Base-by-base conservation (phyloP, 164 flowering plant species). In the Vitis rotundifolia region DNA sequence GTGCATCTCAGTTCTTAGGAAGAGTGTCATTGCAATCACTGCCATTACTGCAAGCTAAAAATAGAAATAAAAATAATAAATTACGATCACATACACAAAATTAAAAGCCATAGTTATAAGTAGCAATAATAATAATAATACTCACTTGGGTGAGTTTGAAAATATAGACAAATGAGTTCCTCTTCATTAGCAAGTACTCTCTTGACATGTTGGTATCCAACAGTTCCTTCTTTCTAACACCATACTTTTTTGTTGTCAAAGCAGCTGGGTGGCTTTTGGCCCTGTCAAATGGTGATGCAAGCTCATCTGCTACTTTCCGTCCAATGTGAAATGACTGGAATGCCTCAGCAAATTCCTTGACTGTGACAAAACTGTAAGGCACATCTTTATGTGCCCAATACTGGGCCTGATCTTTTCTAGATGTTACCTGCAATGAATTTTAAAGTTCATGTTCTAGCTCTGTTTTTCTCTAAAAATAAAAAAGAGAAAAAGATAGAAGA, bases 141-240 rank as follows among this genome's bases (percentile, higher is more conserved):
- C 80, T 29, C 51, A 84, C 90, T 68, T 87, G 91, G 49, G 48
- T 11, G 53, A 79, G 22, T 77, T 87, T 87, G 79, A 87, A 90
- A 60, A 79, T 68, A 77, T 86, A 85, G 44, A 86, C 79, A 73
- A 89, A 88, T 1, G 93, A 80, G 62, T 82, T 85, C 58, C 91
- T 85, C 75, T 83, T 87, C 80, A 92, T 88, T 0, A 92, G 80
- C 14, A 91, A 68, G 50, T 56, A 68, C 73, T 91, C 97, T 66
- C 87, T 71, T 7, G 78, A 66, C 2, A 78, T 64, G 69, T 78
- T 76, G 15, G 92, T 89, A 71, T 80, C 87, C 62, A 87, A 56
- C 44, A 88, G 80, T 67, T 89, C 93, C 59, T 63, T 79, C 67
- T 64, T 84, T 18, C 78, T 26, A 18, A 88, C 69, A 26, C 88